Base-by-base conservation (phyloP, 768 basidiomycete genomes). In the Piloderma croceum region DNA sequence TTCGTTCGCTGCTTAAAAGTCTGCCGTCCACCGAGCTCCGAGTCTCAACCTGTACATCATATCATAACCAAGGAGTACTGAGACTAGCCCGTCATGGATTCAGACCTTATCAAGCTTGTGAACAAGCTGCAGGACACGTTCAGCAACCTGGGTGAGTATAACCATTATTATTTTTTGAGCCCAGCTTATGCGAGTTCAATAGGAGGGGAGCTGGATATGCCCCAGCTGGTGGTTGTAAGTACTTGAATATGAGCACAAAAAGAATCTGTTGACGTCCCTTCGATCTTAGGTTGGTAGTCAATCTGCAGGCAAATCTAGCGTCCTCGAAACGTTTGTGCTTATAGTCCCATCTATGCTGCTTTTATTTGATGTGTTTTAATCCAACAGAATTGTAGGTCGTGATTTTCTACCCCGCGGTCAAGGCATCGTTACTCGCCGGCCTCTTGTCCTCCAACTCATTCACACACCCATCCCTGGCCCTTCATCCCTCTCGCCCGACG, bases 121-220 rank as follows among this genome's bases (percentile, higher is more conserved):
- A 96, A 96, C 70, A 87, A 83, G 67, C 81, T 97, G 40, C 92
- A 97, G 67, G 90, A 91, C 54, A 91, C 89, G 42, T 91, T 91
- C 67, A 77, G 70, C 63, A 90, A 90, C 54, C 76, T 91, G 38
- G 89, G 88, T 88, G 50, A 51, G 83, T 67, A 36, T 38, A 25
- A 37, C 23, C 40, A n/a, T n/a, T n/a, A n/a, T n/a, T n/a, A n/a
- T n/a, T n/a, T n/a, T n/a, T n/a, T n/a, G n/a, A n/a, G n/a, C n/a
- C n/a, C n/a, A n/a, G n/a, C n/a, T n/a, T n/a, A n/a, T n/a, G n/a
- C n/a, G n/a, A n/a, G n/a, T n/a, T 43, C 42, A 48, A 21, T 56
- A 90, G 88, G 86, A 40, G 89, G 89, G 45, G 87, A 91, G 67
- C 70, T 90, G 67, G 89, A 90, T 63, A 90, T 90, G 90, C 88